Base-by-base conservation (phyloP, 805 yeast genomes). In the Wickerhamomyces rabaulensis region DNA sequence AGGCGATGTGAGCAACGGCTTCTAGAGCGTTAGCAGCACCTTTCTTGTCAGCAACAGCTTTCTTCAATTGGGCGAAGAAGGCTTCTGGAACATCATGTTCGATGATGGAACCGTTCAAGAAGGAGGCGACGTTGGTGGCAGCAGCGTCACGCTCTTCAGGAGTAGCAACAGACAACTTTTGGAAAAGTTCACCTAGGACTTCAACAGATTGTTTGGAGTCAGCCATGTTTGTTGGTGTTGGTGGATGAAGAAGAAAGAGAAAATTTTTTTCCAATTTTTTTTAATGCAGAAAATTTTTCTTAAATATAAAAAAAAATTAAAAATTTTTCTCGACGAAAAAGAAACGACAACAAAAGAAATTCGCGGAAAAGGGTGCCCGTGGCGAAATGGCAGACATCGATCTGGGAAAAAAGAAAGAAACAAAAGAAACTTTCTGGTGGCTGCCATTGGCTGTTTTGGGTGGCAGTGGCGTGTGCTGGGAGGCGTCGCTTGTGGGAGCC, bases 21-120 rank as follows among this genome's bases (percentile, higher is more conserved):
- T 77, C 83, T 63, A 92, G 79, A 60, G 95, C 95, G 68, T 87
- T 87, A 59, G 80, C 71, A 57, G 89, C 75, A 60, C 76, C 74
- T 80, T 92, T 91, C 82, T 89, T 88, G 81, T 81, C 80, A 69
- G 76, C 74, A 64, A 92, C 75, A 59, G 94, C 82, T 63, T 78
- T 79, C 68, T 78, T 75, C 69, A 94, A 80, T 69, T 84, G 80
- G 54, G 70, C 71, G 71, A 92, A 88, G 80, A 92, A 90, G 64
- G 80, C 82, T 64, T 75, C 83, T 64, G 99, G 98, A 58, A 90
- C 94, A 75, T 92, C 98, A 74, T 94, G 98, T 78, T 94, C 99
- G 70, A 92, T 91, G 74, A 91, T 90, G 67, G 92, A 87, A 60
- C 97, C 95, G 75, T 92, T 92, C 73, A 94, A 80, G 79, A 94